These are phyloP conservation scores for Penicillium nordicum DNA, from an alignment of 2,329 filamentous ascomycete genomes.

Conservation along the genomic window DNA sequence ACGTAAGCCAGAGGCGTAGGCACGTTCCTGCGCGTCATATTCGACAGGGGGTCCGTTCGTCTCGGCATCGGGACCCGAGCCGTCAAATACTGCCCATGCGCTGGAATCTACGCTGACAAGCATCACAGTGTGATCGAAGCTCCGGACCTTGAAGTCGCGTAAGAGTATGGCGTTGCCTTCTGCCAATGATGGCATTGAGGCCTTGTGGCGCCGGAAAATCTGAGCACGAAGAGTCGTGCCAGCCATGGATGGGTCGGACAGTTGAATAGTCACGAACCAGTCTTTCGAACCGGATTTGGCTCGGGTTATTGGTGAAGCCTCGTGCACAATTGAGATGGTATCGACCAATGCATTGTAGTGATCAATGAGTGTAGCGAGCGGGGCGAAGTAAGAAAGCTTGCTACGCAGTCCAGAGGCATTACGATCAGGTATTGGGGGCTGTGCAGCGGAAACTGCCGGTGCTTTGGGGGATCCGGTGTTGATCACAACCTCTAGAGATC, in stretches of 20 bases:
- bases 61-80: constrained; percentile 25
- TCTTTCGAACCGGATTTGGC: constrained; percentile 40
- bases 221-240: constrained; percentile 40
- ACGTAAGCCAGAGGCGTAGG: constrained; percentile 34
- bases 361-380: constrained; percentile 42
- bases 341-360: constrained; percentile 42
- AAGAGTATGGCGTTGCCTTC: constrained; percentile 46
- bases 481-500: constrained; percentile 1
- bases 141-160: constrained; percentile 46
- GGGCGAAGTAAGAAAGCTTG: constrained; percentile 43
- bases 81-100: constrained; percentile 47
- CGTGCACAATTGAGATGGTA: constrained; percentile 42
- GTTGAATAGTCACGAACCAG: constrained; percentile 39
- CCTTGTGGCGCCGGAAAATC: constrained; percentile 42
- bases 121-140: constrained; percentile 38
- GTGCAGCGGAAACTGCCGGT: constrained; percentile 4
- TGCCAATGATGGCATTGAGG: constrained; percentile 36
- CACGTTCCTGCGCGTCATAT: constrained; percentile 37
- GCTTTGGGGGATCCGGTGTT: not conserved
- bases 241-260: constrained; percentile 46
- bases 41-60: constrained; percentile 41
- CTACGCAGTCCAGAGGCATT: constrained; percentile 39
- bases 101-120: constrained; percentile 43
- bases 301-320: constrained; percentile 30
- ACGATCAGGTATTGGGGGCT: constrained; percentile 18